Conservation (phyloP, 148 eudicot species). For the Rhododendron ferrugineum region DNA sequence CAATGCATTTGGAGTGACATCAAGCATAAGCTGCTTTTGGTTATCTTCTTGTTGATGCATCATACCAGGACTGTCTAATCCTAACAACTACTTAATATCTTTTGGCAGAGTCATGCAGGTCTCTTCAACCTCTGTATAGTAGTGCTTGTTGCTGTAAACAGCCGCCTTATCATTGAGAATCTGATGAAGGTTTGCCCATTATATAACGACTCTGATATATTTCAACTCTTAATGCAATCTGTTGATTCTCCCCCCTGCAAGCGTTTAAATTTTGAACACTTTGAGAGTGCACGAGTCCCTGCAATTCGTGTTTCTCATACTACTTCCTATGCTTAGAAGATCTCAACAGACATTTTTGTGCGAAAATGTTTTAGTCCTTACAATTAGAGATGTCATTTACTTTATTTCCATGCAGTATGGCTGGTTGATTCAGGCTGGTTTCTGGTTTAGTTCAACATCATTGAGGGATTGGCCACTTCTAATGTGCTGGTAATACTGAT, state of each 20-base stretch:
- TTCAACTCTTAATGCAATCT: neutral
- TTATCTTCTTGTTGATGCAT: neutral
- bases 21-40: neutral
- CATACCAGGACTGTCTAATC: neutral
- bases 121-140: conserved; percentile 96
- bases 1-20: neutral
- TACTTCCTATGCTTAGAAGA: neutral
- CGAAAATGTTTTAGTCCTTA: neutral
- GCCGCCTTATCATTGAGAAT: conserved; percentile 95
- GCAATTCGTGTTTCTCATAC: neutral
- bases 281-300: neutral
- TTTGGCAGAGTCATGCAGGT: conserved; percentile 89
- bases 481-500: conserved; percentile 74
- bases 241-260: neutral
- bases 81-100: conserved; percentile 10
- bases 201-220: neutral
- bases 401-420: conserved; percentile 66
- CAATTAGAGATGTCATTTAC: neutral
- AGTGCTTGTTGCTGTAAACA: conserved; percentile 88
- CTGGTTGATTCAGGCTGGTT: conserved; percentile 70
- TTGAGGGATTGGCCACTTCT: conserved; percentile 93
- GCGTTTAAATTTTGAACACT: neutral
- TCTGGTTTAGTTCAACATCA: conserved; percentile 92
- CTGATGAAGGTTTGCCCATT: conserved; percentile 73
- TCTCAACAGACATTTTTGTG: neutral